phyloP scores from a whole-genome alignment of 495 filamentous ascomycete species.

The Lasiosphaeria miniovina region DNA sequence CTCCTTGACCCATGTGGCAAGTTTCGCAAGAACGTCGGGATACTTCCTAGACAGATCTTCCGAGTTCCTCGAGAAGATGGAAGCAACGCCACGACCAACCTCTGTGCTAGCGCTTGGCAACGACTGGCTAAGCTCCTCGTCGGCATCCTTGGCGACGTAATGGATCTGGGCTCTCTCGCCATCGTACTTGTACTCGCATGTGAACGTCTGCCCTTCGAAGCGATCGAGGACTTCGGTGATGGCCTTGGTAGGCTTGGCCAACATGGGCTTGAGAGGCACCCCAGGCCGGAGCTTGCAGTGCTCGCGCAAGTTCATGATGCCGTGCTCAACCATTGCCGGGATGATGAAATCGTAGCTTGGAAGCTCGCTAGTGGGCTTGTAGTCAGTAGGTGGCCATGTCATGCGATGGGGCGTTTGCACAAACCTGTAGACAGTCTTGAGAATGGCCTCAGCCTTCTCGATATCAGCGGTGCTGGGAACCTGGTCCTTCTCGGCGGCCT shows the following conservation, averaged over 20 bases:
- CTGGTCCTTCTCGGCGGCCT: conserved; percentile 62
- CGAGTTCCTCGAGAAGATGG: conserved; percentile 95
- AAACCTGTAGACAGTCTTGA: conserved; percentile 89
- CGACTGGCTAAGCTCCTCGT: conserved; percentile 51
- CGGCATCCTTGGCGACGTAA: conserved; percentile 81
- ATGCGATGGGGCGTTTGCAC: conserved; percentile 11
- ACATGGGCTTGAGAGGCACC: conserved; percentile 95
- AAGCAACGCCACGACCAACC: conserved; percentile 64
- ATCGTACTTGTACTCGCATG: conserved; percentile 99
- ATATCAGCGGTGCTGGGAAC: conserved; percentile 69
- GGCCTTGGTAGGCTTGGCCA: conserved; percentile 98
- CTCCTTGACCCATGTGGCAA: conserved; percentile 82
- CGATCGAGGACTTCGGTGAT: conserved; percentile 97
- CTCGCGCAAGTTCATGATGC: conserved; percentile 74
- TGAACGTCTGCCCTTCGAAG: conserved; percentile 92
- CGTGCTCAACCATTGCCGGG: conserved; percentile 80
- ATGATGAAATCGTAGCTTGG: conserved; percentile 95
- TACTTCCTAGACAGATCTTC: conserved; percentile 97
- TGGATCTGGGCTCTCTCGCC: conserved; percentile 97
- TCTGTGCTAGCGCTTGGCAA: conserved; percentile 50
- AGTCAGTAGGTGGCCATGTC: conserved; percentile 13
- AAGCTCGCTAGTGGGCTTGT: conserved; percentile 58
- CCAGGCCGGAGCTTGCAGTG: conserved; percentile 92
- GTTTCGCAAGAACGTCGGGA: conserved; percentile 85
- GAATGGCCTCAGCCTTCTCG: conserved; percentile 73